Percentiles rank a stretch among this genome's conserved stretches.
Conservation (phyloP, 768 basidiomycete genomes). For the Podaxis rugospora region DNA sequence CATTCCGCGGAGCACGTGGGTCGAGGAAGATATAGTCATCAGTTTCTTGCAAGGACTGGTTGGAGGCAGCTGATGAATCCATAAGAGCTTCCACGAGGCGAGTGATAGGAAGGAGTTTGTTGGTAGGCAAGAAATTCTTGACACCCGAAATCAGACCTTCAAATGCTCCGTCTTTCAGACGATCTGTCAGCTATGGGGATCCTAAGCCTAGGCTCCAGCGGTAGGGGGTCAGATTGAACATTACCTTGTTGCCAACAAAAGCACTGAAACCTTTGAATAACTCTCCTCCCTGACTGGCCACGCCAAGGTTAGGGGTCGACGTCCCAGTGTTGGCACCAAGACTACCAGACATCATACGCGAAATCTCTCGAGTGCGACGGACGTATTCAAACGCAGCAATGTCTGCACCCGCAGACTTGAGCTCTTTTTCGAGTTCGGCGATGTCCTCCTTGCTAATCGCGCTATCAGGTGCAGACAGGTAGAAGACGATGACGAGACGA, state of each 20-base stretch:
- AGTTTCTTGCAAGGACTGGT: conserved; percentile 92
- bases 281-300: conserved; percentile 70
- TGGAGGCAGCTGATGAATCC: conserved; percentile 93
- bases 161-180: conserved; percentile 91
- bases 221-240: conserved; percentile 16
- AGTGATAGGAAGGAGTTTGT: conserved; percentile 90
- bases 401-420: conserved; percentile 80
- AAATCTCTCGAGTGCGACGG: conserved; percentile 85
- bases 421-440: conserved; percentile 79
- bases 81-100: conserved; percentile 93
- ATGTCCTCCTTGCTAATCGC: conserved; percentile 85
- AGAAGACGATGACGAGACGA: conserved; percentile 92
- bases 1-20: conserved; percentile 71
- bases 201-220: neutral
- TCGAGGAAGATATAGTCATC: conserved; percentile 96
- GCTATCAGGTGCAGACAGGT: conserved; percentile 81
- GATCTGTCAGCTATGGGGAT: conserved; percentile 72
- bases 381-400: conserved; percentile 88
- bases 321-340: conserved; percentile 7
- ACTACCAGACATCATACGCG: conserved; percentile 78
- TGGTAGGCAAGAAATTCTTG: conserved; percentile 94
- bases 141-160: conserved; percentile 97
- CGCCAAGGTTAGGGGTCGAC: conserved; percentile 62
- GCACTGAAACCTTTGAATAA: conserved; percentile 93
- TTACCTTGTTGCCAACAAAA: conserved; percentile 74